Percentiles rank a stretch among this genome's conserved stretches.
Evolutionary conservation across 129 eudicot genomes (phyloP).

Genomic region (Centaurea solstitialis): DNA sequence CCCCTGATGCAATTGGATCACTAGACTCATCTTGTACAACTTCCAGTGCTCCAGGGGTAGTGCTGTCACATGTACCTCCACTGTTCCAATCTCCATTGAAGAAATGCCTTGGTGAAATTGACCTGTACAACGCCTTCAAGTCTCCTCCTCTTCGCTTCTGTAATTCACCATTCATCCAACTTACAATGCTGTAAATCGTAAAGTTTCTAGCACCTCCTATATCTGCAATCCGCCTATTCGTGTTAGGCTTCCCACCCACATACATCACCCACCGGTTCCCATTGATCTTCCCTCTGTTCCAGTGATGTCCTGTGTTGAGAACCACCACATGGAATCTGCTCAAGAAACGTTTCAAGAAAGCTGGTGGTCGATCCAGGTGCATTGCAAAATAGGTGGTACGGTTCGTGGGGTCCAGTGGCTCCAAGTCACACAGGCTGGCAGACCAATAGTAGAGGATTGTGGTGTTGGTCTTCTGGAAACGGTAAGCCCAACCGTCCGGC

Average conservation of each 20-base stretch:
- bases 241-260: constrained; percentile 64
- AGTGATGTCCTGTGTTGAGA: constrained; percentile 93
- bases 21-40: constrained; percentile 57
- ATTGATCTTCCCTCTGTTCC: constrained; percentile 87
- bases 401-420: constrained; percentile 47
- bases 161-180: constrained; percentile 71
- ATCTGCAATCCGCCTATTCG: constrained; percentile 50
- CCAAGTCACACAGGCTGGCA: constrained; percentile 76
- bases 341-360: constrained; percentile 59
- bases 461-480: constrained; percentile 70
- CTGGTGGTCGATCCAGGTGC: constrained; percentile 91
- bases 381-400: constrained; percentile 52
- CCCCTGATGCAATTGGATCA: constrained; percentile 64
- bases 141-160: constrained; percentile 45
- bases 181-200: constrained; percentile 58
- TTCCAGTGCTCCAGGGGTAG: constrained; percentile 63
- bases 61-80: constrained; percentile 92
- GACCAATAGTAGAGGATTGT: constrained; percentile 95
- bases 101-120: constrained; percentile 93
- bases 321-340: constrained; percentile 60
- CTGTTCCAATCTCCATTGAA: constrained; percentile 97
- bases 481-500: constrained; percentile 93
- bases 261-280: constrained; percentile 87
- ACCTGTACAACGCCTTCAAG: constrained; percentile 70
- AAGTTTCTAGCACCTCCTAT: constrained; percentile 69